Conservation (phyloP, 129 eudicot species). For the Saussurea involucrata region DNA sequence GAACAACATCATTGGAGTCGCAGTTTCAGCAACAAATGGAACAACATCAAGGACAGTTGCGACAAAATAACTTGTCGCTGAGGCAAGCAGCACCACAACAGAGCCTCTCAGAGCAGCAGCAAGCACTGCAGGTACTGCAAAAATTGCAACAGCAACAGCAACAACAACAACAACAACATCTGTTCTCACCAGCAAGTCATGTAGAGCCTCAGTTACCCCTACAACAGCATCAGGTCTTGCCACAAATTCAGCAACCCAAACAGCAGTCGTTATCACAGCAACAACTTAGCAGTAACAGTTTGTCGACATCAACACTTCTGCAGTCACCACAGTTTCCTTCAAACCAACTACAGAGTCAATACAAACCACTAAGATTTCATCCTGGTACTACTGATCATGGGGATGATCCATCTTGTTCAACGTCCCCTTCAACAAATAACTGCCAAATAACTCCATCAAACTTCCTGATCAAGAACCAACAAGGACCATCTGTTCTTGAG, state of each 20-base stretch:
- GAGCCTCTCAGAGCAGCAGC: constrained; percentile 62
- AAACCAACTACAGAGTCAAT: constrained; percentile 59
- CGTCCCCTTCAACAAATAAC: constrained; percentile 75
- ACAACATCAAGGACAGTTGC: constrained; percentile 48
- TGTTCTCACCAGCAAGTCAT: constrained; percentile 36
- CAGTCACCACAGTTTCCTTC: constrained; percentile 46
- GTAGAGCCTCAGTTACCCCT: constrained; percentile 52
- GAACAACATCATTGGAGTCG: constrained; percentile 48
- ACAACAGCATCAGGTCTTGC: constrained; percentile 44
- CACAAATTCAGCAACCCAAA: constrained; percentile 46
- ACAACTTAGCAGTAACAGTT: constrained; percentile 44
- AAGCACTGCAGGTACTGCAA: constrained; percentile 56
- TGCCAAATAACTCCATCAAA: constrained; percentile 51
- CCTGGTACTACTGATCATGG: constrained; percentile 54
- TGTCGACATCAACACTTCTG: constrained; percentile 46
- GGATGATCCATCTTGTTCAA: constrained; percentile 87
- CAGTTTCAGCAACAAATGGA: constrained; percentile 68
- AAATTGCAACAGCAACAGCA: constrained; percentile 50
- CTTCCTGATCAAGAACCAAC: constrained; percentile 47
- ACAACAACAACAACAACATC: constrained; percentile 45
- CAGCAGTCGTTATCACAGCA: constrained; percentile 38
- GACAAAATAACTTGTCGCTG: constrained; percentile 49
- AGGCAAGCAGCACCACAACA: constrained; percentile 50
- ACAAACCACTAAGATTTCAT: constrained; percentile 45
- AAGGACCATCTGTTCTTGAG: constrained; percentile 26